Base-by-base conservation (phyloP, 768 basidiomycete genomes). In the Termitomyces sp. region DNA sequence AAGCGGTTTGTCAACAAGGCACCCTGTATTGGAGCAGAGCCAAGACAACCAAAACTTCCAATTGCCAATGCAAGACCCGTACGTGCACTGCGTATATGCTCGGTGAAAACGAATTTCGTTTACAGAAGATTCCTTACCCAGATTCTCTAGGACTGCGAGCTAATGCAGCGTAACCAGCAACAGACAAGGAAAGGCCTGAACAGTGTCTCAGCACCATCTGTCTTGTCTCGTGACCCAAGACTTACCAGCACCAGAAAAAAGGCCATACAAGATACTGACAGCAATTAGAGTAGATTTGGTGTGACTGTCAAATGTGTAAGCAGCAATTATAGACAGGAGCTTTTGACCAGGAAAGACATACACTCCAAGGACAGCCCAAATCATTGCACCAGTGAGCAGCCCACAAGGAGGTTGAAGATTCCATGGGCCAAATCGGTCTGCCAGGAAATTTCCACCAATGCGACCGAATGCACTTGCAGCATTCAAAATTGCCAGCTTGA, bases 221-320 rank as follows among this genome's bases (percentile, higher is more conserved):
- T 7, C 38, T 54, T 31, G 45, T 32, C 5, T 4, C 20, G n/a
- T n/a, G n/a, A 32, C 12, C 34, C 31, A n/a, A 15, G 37, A 65
- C 76, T 61, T 62, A 80, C 79, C 81, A 47, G 79, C 78, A n/a
- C 81, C 80, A 7, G 81, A 77, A 56, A 78, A 77, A 49, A 83
- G 68, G 7, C 82, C 82, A 60, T 83, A 84, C 45, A 84, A 67
- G 29, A 81, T 67, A 17, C 76, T 72, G 37, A 82, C 74, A 43
- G 72, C 70, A 52, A 79, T 70, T 31, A 81, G 70, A n/a, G 74
- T 73, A 5, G 69, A 73, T 8, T 70, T 61, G 47, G 68, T 73
- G 60, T 74, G 70, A 45, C 78, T 79, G 57, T 25, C 12, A 37
- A 17, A 46, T 6, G 48, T 34, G 29, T 55, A 32, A 62, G 31